These are phyloP conservation scores for Mucor saturninus DNA, from an alignment of 371 early-diverging fungal species.

Conservation along the genomic window DNA sequence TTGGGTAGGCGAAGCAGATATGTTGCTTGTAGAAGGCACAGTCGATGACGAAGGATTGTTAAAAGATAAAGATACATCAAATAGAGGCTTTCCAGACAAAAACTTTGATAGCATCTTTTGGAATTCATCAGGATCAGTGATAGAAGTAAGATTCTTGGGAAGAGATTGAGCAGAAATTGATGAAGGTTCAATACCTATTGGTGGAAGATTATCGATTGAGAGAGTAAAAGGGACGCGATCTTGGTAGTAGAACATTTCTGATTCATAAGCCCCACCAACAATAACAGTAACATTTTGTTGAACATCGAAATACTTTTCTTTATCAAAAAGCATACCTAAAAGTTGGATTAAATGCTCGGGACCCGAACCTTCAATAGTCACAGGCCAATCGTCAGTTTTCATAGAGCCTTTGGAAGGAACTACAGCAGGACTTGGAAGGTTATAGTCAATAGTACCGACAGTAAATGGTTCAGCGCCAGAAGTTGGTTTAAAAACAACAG, in stretches of 20 bases:
- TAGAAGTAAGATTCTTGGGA: slow-evolving; percentile 12
- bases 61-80: slow-evolving; percentile 9
- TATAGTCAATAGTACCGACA: slow-evolving; percentile 33
- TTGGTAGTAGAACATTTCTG: slow-evolving; percentile 38
- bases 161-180: slow-evolving; percentile 6
- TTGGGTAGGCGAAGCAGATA: slow-evolving; percentile 9
- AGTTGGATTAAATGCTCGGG: slow-evolving; percentile 16
- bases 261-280: slow-evolving; percentile 34
- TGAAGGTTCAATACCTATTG: slow-evolving; percentile 5
- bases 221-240: slow-evolving; percentile 33
- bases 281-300: slow-evolving; percentile 32
- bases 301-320: slow-evolving; percentile 25
- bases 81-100: slow-evolving; percentile 6
- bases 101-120: slow-evolving; percentile 3
- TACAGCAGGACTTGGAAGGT: slow-evolving; percentile 22
- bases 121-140: slow-evolving; percentile 4
- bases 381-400: slow-evolving; percentile 29
- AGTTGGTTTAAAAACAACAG: slow-evolving; percentile 23
- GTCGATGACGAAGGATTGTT: neutral
- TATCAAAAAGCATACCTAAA: slow-evolving; percentile 11
- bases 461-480: slow-evolving; percentile 17
- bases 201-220: slow-evolving; percentile 21
- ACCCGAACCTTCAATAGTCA: slow-evolving; percentile 15
- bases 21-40: neutral
- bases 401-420: slow-evolving; percentile 28